Evolutionary conservation across 2,329 filamentous ascomycete species (phyloP), one percentile per base, ranked within the genome.

Genomic region (Lachnellula hyalina): DNA sequence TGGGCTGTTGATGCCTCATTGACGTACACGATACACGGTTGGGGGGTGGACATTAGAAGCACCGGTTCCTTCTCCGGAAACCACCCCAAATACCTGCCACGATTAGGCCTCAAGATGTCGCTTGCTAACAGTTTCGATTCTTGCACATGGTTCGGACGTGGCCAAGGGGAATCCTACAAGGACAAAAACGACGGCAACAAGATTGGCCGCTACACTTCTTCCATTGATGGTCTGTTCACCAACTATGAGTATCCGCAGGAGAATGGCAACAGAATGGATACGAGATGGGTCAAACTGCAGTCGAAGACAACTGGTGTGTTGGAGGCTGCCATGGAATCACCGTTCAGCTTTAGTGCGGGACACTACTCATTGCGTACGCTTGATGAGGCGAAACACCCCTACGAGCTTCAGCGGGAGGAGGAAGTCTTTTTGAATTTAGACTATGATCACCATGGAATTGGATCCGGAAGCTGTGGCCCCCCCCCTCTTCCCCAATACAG

Each of bases 201-300:
- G 1, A 69, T 86, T 3, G 84, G 82, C 9, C 78, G 77, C 44
- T 84, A 76, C 70, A 71, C 72, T 2, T 63, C 67, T 7, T 63
- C 60, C 1, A 70, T 83, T 1, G 76, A 80, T 47, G 72, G 77
- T 0, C 71, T 88, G 0, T 80, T 77, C 66, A 74, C 79, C 2
- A 74, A 79, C 40, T 87, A 87, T 63, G 85, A 89, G 17, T 82
- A 83, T 21, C 85, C 85, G 0, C 85, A 89, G 65, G 85, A 89
- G 62, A 82, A 79, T 51, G 82, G 83, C 1, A 89, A 88, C 66
- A 74, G 81, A 14, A 81, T 80, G 52, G 81, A 81, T 35, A 80
- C 79, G 0, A 73, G 80, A 6, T 87, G 82, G 79, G 68, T 87
- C 4, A 69, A 71, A 14, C 63, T 56, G 14, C 65, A 67, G 23